Base-by-base conservation (phyloP, 2,329 filamentous ascomycete genomes). In the Huntiella omanensis region DNA sequence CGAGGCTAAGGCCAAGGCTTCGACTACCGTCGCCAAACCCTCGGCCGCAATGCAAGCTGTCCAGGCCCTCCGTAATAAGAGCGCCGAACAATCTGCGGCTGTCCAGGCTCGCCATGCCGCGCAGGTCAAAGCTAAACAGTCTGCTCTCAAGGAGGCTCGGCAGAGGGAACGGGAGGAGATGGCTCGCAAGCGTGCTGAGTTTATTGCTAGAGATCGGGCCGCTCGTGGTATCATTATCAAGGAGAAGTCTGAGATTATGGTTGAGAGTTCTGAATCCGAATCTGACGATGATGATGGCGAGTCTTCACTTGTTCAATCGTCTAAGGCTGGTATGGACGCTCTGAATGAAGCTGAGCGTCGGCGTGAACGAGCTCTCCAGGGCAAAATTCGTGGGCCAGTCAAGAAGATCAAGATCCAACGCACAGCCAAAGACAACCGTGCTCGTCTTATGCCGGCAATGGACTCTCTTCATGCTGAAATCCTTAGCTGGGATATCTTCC, bases 401-500 rank as follows among this genome's bases (percentile, higher is more conserved):
- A 88, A 85, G 62, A 94, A 95, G 64, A 67, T 75, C 53, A 83
- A 84, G 58, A 74, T 85, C 44, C 69, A 80, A 51, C 76, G 88
- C 43, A 88, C 86, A 12, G 76, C 80, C 40, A 93, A 93, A 61
- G 91, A 98, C 62, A 88, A 95, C 76, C 80, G 88, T 54, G 88
- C 91, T 52, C 80, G 91, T 51, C 69, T 98, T 50, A 82, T 87
- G 32, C 91, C 92, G 5, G 84, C 92, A 53, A 80, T 98, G 63
- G 80, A 85, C 34, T 70, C 75, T 12, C 64, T 98, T 28, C 91
- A 96, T 58, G 79, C 82, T 55, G 80, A 80, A 13, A 85, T 98
- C 43, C 73, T 98, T 3, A 74, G 81, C 47, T 98, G 91, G 91
- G 83, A 98, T 53, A 93, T 92, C 53, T 98, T 95, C 60, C 83